phyloP scores from a whole-genome alignment of 2,329 filamentous ascomycete species.

The Septoria petroselini region DNA sequence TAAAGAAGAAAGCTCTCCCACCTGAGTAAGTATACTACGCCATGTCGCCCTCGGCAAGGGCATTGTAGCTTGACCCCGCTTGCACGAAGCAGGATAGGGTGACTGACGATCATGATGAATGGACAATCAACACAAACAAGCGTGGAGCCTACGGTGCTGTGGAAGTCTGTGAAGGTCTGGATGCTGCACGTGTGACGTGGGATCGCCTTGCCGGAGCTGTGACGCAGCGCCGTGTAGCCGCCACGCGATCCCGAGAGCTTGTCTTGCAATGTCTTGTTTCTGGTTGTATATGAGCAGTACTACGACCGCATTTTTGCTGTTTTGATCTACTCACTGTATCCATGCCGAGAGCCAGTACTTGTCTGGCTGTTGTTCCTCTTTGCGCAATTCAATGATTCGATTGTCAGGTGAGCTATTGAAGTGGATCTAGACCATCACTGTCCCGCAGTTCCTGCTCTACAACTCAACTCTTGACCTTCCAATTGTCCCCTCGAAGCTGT shows the following conservation, averaged over 20 bases:
- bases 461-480: constrained; percentile 15
- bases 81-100: neutral
- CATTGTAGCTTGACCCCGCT: constrained; percentile 10
- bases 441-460: neutral
- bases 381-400: too few relatives aligned
- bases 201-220: neutral
- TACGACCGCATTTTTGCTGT: too few relatives aligned
- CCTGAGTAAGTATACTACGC: constrained; percentile 1
- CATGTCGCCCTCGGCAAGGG: neutral
- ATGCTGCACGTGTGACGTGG: constrained; percentile 9
- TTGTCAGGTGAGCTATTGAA: too few relatives aligned
- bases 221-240: neutral
- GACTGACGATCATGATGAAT: constrained; percentile 2
- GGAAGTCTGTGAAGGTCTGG: constrained; percentile 10
- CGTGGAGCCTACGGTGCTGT: neutral
- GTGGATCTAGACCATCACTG: neutral
- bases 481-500: constrained; percentile 8
- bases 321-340: too few relatives aligned
- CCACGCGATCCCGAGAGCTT: neutral
- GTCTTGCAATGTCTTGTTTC: too few relatives aligned
- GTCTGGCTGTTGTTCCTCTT: too few relatives aligned
- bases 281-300: too few relatives aligned
- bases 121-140: constrained; percentile 1
- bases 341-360: too few relatives aligned
- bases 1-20: neutral